These are phyloP conservation scores for Colletotrichum tofieldiae DNA, from an alignment of 2,329 filamentous ascomycete genomes.

Conservation along the genomic window DNA sequence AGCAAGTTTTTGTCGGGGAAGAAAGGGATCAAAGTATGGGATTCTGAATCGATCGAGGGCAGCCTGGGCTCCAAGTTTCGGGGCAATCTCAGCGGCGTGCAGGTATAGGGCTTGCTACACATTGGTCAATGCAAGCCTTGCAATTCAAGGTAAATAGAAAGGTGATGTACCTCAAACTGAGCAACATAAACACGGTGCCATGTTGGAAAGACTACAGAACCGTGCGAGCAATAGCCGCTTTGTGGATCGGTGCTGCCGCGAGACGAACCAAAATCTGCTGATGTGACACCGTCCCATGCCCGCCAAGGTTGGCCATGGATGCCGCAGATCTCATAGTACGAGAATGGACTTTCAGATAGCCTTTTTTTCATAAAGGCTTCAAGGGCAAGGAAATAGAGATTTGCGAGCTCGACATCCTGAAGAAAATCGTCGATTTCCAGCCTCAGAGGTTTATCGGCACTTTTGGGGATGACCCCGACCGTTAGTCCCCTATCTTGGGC, in stretches of 20 bases:
- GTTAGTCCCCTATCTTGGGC: background rate
- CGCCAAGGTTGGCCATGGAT: constrained; percentile 4
- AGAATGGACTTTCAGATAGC: background rate
- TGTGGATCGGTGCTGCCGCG: background rate
- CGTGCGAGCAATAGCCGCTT: constrained; percentile 23
- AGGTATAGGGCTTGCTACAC: background rate
- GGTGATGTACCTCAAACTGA: constrained; percentile 9
- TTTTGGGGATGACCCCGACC: background rate
- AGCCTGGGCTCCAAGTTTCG: background rate
- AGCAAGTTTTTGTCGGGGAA: background rate
- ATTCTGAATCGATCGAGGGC: background rate
- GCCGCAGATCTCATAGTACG: background rate
- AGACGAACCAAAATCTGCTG: background rate
- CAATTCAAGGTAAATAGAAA: no score
- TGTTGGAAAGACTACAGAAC: constrained; percentile 23
- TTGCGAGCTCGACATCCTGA: constrained; percentile 27
- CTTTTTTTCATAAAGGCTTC: constrained; percentile 9
- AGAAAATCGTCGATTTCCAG: constrained; percentile 31
- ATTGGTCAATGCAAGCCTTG: background rate
- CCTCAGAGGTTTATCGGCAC: constrained; percentile 11
- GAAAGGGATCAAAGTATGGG: background rate
- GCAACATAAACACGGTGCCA: constrained; percentile 33
- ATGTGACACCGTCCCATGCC: background rate
- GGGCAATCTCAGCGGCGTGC: background rate
- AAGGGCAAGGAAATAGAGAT: constrained; percentile 27